Evolutionary conservation across 2,329 filamentous ascomycete species (phyloP).

Genomic region (Sporothrix variecibatus): DNA sequence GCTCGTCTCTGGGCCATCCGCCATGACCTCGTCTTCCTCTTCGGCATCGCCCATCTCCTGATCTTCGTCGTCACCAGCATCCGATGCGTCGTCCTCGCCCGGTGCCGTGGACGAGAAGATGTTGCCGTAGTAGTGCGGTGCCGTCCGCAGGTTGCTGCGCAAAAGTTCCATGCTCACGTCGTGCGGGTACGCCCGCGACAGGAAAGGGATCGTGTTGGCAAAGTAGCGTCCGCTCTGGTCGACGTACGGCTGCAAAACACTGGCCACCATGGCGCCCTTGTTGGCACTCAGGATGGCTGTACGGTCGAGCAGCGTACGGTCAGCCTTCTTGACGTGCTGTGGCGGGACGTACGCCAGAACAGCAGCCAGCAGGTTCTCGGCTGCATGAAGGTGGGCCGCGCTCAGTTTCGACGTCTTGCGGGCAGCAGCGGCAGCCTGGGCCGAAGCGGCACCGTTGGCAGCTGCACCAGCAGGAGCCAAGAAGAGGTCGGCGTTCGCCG

Average conservation of each 20-base stretch:
- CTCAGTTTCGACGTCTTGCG: constrained; percentile 40
- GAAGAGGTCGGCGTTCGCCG: constrained; percentile 72
- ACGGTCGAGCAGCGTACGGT: constrained; percentile 76
- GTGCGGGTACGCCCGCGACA: constrained; percentile 65
- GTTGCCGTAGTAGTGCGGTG: constrained; percentile 35
- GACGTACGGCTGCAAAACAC: constrained; percentile 75
- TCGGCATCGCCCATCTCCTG: constrained; percentile 39
- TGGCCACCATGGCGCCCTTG: constrained; percentile 74
- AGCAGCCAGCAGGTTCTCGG: constrained; percentile 61
- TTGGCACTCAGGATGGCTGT: constrained; percentile 72
- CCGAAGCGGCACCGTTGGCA: constrained; percentile 26
- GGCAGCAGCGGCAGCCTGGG: constrained; percentile 27
- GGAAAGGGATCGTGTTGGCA: constrained; percentile 77
- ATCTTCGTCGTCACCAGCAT: constrained; percentile 54
- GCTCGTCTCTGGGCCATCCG: constrained; percentile 25
- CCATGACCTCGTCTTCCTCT: constrained; percentile 42
- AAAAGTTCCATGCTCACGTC: constrained; percentile 72
- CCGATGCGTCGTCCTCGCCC: constrained; percentile 29
- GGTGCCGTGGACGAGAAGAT: constrained; percentile 32
- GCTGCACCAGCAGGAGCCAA: constrained; percentile 44
- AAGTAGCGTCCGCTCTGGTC: constrained; percentile 64
- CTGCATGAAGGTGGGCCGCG: constrained; percentile 55
- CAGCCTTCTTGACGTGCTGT: constrained; percentile 65
- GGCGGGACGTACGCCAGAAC: constrained; percentile 66
- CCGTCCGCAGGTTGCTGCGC: constrained; percentile 57